These are phyloP conservation scores for Cytospora schulzeri DNA, from an alignment of 2,329 filamentous ascomycete species.

Conservation along the genomic window DNA sequence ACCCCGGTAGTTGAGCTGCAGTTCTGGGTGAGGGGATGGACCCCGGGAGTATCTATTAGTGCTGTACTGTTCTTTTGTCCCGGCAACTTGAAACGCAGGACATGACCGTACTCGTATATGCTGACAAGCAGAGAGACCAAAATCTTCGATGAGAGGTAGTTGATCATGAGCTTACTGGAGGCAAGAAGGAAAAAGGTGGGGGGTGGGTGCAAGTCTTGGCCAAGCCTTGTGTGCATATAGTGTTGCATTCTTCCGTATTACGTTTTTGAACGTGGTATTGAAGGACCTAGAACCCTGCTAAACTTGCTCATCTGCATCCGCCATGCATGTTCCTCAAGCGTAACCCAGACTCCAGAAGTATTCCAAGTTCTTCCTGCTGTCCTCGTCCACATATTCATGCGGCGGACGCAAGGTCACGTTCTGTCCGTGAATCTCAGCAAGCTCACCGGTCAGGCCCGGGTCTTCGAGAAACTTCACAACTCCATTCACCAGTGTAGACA, in stretches of 20 bases:
- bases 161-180: not conserved
- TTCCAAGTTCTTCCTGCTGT: slow-evolving; percentile 49
- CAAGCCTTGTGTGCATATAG: not conserved
- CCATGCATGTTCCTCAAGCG: slow-evolving; percentile 37
- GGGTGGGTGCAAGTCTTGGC: not conserved
- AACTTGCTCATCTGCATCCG: not conserved
- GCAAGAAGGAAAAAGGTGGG: too few relatives aligned
- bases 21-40: not conserved
- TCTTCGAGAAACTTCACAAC: slow-evolving; percentile 46
- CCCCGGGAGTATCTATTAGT: not conserved
- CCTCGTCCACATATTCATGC: slow-evolving; percentile 50
- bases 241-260: not conserved
- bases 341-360: slow-evolving; percentile 50
- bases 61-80: not conserved
- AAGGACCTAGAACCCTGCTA: not conserved
- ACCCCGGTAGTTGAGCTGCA: not conserved
- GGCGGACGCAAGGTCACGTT: slow-evolving; percentile 49
- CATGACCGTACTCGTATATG: too few relatives aligned
- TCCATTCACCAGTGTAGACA: slow-evolving; percentile 48
- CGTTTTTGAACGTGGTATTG: not conserved
- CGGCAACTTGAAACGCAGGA: too few relatives aligned
- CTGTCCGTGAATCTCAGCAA: slow-evolving; percentile 55
- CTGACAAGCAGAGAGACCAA: too few relatives aligned
- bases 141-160: too few relatives aligned
- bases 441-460: slow-evolving; percentile 43